Conservation (phyloP, 306 rosid genomes). For the Astragalus membranaceus region DNA sequence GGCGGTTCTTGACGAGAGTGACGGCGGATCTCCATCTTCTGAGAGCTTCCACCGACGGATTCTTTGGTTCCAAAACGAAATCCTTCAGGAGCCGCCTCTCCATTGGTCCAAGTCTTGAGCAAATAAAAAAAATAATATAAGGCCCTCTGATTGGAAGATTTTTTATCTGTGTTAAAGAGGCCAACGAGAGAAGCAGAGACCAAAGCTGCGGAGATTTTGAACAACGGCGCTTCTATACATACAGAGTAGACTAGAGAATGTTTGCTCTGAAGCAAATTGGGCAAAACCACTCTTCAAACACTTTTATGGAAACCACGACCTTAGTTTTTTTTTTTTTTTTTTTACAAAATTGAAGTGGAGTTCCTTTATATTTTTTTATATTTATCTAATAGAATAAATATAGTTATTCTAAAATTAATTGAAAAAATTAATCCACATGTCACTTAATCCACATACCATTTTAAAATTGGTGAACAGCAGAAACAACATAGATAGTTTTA, state of each 20-base stretch:
- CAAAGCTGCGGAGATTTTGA: background rate
- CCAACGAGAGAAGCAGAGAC: background rate
- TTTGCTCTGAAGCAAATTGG: background rate
- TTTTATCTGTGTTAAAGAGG: background rate
- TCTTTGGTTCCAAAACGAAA: slow-evolving; percentile 53
- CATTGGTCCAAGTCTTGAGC: slow-evolving; percentile 13
- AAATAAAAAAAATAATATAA: background rate
- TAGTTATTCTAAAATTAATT: no score
- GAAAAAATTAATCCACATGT: no score
- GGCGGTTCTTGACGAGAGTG: slow-evolving; percentile 56
- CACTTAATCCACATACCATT: no score
- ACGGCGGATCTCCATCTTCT: slow-evolving; percentile 78
- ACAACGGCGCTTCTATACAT: background rate
- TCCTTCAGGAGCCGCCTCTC: slow-evolving; percentile 38
- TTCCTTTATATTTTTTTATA: no score
- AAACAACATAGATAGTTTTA: no score
- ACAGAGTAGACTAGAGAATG: background rate
- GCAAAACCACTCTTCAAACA: background rate
- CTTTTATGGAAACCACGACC: no score
- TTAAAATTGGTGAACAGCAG: no score
- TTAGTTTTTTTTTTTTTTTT: no score
- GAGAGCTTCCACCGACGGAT: slow-evolving; percentile 46
- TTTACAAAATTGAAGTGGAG: no score
- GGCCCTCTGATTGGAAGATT: background rate
- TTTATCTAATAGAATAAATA: no score